phyloP scores from a whole-genome alignment of 768 basidiomycete species.

The Pisolithus sp. region DNA sequence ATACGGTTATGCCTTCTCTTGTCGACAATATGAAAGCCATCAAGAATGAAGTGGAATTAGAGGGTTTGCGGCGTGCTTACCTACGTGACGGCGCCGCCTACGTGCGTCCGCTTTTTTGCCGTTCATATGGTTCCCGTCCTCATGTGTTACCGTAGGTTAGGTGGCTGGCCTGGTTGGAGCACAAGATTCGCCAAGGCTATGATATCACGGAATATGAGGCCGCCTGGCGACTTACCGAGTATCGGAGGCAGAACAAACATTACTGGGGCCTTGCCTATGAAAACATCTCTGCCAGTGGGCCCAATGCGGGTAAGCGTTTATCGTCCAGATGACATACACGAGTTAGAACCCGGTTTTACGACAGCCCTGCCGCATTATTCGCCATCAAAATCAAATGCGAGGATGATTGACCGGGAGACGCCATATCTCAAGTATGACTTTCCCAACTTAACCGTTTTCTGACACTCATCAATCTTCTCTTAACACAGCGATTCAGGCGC shows the following conservation, averaged over 20 bases:
- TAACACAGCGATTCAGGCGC: conserved; percentile 80
- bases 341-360: not conserved
- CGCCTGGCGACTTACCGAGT: conserved; percentile 74
- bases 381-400: conserved; percentile 62
- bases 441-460: conserved; percentile 4
- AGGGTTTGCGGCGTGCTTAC: conserved; percentile 80
- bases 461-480: conserved; percentile 9
- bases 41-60: conserved; percentile 84
- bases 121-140: conserved; percentile 5
- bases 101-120: conserved; percentile 37
- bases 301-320: conserved; percentile 62
- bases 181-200: conserved; percentile 68
- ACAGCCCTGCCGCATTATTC: conserved; percentile 90
- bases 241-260: conserved; percentile 60
- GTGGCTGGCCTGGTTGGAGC: conserved; percentile 90
- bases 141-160: conserved; percentile 37
- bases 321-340: not conserved
- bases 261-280: conserved; percentile 86
- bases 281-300: conserved; percentile 82
- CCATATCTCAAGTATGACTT: conserved; percentile 85
- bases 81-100: conserved; percentile 84
- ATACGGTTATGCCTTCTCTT: conserved; percentile 62
- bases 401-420: conserved; percentile 65
- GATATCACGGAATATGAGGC: conserved; percentile 92
- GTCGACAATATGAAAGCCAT: conserved; percentile 77